Conservation (phyloP, 2,329 filamentous ascomycete species). For the Botrytis aclada region DNA sequence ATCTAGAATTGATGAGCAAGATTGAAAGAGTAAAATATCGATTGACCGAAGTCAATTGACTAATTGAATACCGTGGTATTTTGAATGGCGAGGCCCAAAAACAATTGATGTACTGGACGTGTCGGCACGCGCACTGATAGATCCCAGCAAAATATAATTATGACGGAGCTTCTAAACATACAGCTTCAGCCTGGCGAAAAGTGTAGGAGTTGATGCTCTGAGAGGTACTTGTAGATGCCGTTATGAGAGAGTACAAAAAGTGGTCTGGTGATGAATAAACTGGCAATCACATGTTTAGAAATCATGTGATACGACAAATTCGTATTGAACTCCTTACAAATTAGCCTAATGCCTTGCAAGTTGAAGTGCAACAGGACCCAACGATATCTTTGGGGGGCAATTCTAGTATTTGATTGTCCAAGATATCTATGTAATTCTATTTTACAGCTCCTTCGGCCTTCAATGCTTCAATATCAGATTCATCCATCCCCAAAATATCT, state of each 20-base stretch:
- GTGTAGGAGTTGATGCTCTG: conserved; percentile 9
- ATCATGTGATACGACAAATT: conserved; percentile 21
- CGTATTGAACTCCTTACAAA: not conserved
- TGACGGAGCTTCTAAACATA: not conserved
- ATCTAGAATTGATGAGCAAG: conserved; percentile 12
- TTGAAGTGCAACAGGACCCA: not conserved
- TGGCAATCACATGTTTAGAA: conserved; percentile 11
- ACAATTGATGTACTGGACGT: conserved; percentile 9
- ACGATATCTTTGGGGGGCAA: not conserved
- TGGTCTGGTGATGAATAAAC: conserved; percentile 20
- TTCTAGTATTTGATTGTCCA: not conserved
- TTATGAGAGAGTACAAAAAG: conserved; percentile 18
- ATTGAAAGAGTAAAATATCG: conserved; percentile 11
- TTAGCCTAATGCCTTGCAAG: not conserved
- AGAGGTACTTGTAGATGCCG: not conserved
- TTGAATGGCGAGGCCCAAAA: not conserved
- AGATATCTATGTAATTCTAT: conserved; percentile 34
- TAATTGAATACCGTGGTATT: conserved; percentile 7
- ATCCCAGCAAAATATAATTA: conserved; percentile 3
- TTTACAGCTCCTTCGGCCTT: conserved; percentile 65
- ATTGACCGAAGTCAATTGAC: conserved; percentile 28
- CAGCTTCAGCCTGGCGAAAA: not conserved
- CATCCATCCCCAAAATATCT: conserved; percentile 58
- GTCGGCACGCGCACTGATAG: conserved; percentile 17
- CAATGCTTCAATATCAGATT: conserved; percentile 58